Evolutionary conservation across 2,329 filamentous ascomycete species (phyloP).

Genomic region (Talaromyces sp.): DNA sequence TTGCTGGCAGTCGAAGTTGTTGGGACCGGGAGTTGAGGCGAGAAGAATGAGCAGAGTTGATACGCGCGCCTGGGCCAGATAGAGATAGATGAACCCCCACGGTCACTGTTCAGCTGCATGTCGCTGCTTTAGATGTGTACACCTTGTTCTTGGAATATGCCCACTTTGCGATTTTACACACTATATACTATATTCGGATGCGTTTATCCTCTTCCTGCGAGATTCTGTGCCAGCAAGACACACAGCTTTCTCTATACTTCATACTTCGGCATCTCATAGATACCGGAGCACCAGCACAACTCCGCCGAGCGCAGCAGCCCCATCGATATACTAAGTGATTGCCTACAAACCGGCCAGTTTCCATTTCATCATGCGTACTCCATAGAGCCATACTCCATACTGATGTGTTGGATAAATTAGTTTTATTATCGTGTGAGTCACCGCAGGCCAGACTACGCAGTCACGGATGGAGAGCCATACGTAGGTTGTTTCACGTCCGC

Average conservation of each 20-base stretch:
- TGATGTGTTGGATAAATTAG: background rate
- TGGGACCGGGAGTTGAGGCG: background rate
- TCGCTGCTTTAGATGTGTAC: background rate
- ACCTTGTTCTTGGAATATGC: background rate
- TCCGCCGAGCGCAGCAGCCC: background rate
- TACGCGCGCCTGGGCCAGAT: background rate
- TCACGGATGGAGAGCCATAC: background rate
- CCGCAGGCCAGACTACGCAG: background rate
- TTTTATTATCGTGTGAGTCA: slow-evolving; percentile 4
- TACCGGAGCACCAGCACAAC: slow-evolving; percentile 4
- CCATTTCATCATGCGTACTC: background rate
- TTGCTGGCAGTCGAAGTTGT: background rate
- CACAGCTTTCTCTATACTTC: no score
- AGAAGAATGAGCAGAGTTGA: background rate
- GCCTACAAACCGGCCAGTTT: background rate
- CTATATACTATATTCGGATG: no score
- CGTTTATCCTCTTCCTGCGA: background rate
- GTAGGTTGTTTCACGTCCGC: slow-evolving; percentile 1
- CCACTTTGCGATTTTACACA: background rate
- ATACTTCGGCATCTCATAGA: background rate
- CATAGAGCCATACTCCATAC: background rate
- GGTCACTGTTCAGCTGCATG: background rate
- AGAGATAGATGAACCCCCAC: background rate
- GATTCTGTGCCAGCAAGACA: background rate
- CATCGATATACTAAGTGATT: background rate